Evolutionary conservation across 805 yeast genomes (phyloP).

Genomic region (Kluyveromyces starmeri): DNA sequence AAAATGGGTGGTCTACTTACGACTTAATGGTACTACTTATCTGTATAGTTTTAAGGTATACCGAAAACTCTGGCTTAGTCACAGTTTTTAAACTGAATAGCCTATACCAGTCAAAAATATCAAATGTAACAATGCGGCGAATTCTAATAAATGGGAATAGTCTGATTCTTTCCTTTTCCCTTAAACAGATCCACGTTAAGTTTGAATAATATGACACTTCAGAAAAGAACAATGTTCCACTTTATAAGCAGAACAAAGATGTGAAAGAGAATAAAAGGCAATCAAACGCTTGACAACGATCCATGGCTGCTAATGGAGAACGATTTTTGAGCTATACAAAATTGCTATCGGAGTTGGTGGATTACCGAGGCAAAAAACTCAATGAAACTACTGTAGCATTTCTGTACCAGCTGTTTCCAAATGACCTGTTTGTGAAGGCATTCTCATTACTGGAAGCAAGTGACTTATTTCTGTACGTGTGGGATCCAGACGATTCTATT

Average conservation of each 20-base stretch:
- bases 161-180: no score
- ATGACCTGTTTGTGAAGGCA: conserved; percentile 27
- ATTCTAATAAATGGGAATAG: no score
- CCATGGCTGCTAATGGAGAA: conserved; percentile 1
- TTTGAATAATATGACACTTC: no score
- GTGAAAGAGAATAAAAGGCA: neutral
- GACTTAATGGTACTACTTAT: no score
- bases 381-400: conserved; percentile 26
- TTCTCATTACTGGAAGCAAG: conserved; percentile 27
- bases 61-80: no score
- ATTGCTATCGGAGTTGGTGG: conserved; percentile 15
- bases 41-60: no score
- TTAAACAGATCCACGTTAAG: no score
- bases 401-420: conserved; percentile 25
- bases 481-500: neutral
- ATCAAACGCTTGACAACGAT: neutral
- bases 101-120: no score
- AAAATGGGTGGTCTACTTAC: no score
- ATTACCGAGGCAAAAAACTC: conserved; percentile 13
- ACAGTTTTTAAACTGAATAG: no score
- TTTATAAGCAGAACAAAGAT: neutral
- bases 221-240: no score
- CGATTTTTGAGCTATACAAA: conserved; percentile 17
- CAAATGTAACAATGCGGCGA: no score
- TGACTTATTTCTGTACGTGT: conserved; percentile 26